phyloP scores from a whole-genome alignment of 768 basidiomycete species.

The Suillus variegatus region DNA sequence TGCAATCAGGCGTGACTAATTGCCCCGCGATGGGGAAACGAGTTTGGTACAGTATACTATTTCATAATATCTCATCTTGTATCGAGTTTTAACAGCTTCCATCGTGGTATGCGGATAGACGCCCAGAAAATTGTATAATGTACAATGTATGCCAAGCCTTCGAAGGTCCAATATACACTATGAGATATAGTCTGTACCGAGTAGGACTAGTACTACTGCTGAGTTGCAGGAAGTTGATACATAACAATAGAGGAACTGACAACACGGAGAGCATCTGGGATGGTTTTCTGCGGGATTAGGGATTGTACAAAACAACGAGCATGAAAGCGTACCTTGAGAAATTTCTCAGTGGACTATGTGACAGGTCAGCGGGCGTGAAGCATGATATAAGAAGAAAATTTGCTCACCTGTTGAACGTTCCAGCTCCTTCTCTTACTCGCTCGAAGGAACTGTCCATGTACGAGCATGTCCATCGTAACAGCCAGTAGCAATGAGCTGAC shows the following conservation, averaged over 20 bases:
- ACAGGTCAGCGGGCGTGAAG: neutral
- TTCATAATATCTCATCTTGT: no score
- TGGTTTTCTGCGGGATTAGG: neutral
- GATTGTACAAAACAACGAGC: neutral
- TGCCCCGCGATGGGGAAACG: no score
- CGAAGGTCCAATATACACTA: no score
- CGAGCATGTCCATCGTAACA: neutral
- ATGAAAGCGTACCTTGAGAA: neutral
- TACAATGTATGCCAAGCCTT: no score
- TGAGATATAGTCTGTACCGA: neutral
- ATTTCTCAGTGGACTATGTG: neutral
- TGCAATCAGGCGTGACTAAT: slow-evolving; percentile 75
- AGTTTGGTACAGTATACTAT: slow-evolving; percentile 41
- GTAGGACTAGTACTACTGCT: neutral
- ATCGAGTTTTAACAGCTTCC: no score
- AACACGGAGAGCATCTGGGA: neutral
- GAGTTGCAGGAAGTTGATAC: neutral
- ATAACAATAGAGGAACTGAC: no score
- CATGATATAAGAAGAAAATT: neutral
- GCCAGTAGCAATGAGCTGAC: neutral
- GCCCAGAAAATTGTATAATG: no score
- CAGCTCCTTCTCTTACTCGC: neutral
- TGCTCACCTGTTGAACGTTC: neutral
- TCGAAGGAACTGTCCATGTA: neutral
- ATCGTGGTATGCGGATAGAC: no score